These are phyloP conservation scores for Phytophthora pluvialis DNA, from an alignment of 352 stramenopile genomes.

Conservation along the genomic window DNA sequence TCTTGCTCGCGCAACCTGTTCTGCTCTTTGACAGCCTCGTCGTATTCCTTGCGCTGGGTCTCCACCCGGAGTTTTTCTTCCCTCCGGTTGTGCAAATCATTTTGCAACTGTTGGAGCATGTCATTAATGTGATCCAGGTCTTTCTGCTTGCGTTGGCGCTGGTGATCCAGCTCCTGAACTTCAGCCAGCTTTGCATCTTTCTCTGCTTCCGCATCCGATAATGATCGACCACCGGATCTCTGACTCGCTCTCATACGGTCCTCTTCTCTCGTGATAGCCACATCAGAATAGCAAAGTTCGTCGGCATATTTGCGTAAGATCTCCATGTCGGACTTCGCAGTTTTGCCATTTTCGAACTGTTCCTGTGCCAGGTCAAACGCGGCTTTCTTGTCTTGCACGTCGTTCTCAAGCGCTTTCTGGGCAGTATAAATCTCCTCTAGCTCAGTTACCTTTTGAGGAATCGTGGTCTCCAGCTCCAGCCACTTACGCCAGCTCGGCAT, in stretches of 20 bases:
- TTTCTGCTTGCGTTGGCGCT: constrained; percentile 63
- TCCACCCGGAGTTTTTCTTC: constrained; percentile 63
- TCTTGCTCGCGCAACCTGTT: constrained; percentile 59
- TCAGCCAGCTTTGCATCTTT: constrained; percentile 60
- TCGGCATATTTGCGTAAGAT: constrained; percentile 37
- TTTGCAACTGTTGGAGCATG: constrained; percentile 61
- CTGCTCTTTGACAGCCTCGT: constrained; percentile 60
- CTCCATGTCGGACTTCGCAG: constrained; percentile 43
- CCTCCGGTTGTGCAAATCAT: constrained; percentile 64
- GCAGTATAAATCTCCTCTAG: constrained; percentile 56
- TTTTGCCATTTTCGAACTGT: constrained; percentile 42
- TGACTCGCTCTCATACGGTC: constrained; percentile 45
- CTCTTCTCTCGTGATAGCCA: constrained; percentile 45
- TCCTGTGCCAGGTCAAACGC: constrained; percentile 24
- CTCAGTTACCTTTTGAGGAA: constrained; percentile 54
- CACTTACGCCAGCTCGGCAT: constrained; percentile 80
- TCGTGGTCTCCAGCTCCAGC: constrained; percentile 52
- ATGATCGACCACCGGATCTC: constrained; percentile 40
- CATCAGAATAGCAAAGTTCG: constrained; percentile 41
- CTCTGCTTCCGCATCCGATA: constrained; percentile 48
- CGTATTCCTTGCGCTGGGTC: constrained; percentile 58
- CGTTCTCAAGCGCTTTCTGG: constrained; percentile 52
- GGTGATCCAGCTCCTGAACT: constrained; percentile 52
- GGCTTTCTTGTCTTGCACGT: constrained; percentile 59
- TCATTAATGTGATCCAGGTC: constrained; percentile 56